A percentile compares a stretch with the other conserved stretches of the same genome.
These are phyloP conservation scores for Trichoderma sp. DNA, from an alignment of 2,329 filamentous ascomycete genomes.

Conservation along the genomic window DNA sequence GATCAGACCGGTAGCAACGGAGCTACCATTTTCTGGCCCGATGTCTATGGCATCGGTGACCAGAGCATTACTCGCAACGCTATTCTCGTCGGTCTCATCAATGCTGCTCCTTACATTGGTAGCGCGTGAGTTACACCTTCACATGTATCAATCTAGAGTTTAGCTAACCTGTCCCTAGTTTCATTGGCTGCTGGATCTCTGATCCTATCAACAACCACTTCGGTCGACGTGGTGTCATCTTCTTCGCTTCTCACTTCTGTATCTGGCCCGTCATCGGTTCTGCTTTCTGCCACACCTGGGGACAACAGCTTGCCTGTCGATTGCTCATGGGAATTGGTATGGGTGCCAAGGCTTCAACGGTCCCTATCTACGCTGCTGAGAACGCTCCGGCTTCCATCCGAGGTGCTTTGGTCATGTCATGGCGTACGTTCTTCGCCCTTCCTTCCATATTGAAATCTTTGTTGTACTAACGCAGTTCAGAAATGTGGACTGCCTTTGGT, in stretches of 20 bases:
- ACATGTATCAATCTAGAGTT: not conserved
- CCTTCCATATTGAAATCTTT: not conserved
- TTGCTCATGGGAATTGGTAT: conserved; percentile 69
- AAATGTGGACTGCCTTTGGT: conserved; percentile 62
- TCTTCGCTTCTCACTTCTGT: conserved; percentile 71
- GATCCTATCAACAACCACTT: conserved; percentile 55
- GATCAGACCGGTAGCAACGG: conserved; percentile 62
- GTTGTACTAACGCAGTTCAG: conserved; percentile 33
- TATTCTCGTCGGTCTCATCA: conserved; percentile 64
- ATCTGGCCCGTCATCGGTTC: conserved; percentile 62
- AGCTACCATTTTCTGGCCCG: conserved; percentile 60
- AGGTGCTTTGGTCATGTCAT: conserved; percentile 78
- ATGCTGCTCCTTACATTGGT: conserved; percentile 52
- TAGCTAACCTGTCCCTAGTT: conserved; percentile 25
- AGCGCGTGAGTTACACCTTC: conserved; percentile 39
- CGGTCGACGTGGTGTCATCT: conserved; percentile 57
- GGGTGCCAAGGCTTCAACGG: conserved; percentile 62
- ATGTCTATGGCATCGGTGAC: conserved; percentile 40
- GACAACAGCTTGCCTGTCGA: conserved; percentile 63
- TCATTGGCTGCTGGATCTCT: conserved; percentile 61
- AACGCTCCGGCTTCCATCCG: conserved; percentile 66
- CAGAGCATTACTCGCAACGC: conserved; percentile 32
- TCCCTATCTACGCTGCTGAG: conserved; percentile 74
- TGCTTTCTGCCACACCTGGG: conserved; percentile 65
- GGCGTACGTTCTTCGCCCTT: conserved; percentile 43